Evolutionary conservation across 257 asterid species (phyloP).

Genomic region (Solanum chiquidenum): DNA sequence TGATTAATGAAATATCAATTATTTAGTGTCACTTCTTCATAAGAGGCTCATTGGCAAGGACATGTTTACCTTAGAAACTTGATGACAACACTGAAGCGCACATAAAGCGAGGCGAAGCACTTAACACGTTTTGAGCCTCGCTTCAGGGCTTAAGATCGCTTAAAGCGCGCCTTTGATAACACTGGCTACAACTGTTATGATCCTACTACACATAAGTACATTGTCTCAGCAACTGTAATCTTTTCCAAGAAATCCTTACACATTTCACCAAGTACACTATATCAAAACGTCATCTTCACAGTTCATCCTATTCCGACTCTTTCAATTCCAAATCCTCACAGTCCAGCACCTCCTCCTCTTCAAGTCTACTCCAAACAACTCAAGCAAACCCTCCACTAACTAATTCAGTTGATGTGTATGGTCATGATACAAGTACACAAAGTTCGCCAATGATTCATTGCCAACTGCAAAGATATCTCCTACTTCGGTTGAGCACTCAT

Average conservation of each 20-base stretch:
- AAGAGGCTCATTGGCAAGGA: too few relatives aligned
- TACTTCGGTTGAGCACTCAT: background rate
- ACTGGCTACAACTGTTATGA: background rate
- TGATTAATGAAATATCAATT: too few relatives aligned
- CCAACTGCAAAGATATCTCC: background rate
- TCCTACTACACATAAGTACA: background rate
- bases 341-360: background rate
- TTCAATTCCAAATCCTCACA: background rate
- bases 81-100: too few relatives aligned
- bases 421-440: background rate
- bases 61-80: too few relatives aligned
- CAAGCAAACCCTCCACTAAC: background rate
- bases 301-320: background rate
- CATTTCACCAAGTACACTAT: background rate
- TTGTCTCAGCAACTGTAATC: background rate
- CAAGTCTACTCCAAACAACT: background rate
- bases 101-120: too few relatives aligned
- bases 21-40: too few relatives aligned
- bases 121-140: too few relatives aligned
- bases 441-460: background rate
- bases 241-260: background rate
- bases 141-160: too few relatives aligned
- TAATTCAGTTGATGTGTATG: background rate
- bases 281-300: background rate
- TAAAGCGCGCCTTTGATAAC: too few relatives aligned